Base-by-base conservation (phyloP, 2,329 filamentous ascomycete genomes). In the Colletotrichum sp. region DNA sequence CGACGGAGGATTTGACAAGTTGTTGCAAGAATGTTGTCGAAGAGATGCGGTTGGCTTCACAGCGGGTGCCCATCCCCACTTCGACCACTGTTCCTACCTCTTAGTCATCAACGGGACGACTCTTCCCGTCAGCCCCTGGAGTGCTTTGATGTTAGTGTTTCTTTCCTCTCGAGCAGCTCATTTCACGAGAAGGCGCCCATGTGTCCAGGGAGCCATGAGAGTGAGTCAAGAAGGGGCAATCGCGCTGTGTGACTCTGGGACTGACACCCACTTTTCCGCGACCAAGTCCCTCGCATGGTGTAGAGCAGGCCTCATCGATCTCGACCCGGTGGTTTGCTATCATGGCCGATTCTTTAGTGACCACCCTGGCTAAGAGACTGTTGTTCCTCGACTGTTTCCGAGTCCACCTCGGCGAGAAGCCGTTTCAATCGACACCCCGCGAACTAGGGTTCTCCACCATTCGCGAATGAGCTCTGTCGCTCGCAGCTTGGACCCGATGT, bases 401-500 rank as follows among this genome's bases (percentile, higher is more conserved):
- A 38, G 33, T 27, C 47, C 36, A 13, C 51, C 47, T 34, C 29
- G 36, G 38, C 34, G 21, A 51, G 29, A 21, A 38, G 36, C n/a
- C 59, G 66, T 73, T 73, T 65, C 66, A 70, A 65, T 51, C 27
- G 18, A 47, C 58, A 33, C 9, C 43, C 62, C 47, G 15, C 18
- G 36, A 62, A 63, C 59, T 24, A 51, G 36, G 70, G 36, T 43
- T 29, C 66, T 36, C 18, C 4, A 6, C 11, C 34, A n/a, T 18
- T 24, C 31, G 31, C 63, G 57, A 62, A 72, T 62, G 27, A 57
- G 27, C 21, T 71, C 27, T 34, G 29, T 21, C 27, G 34, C 55
- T 33, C 36, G 18, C 51, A 61, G 67, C 54, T 70, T 55, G 67
- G 61, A 43, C 67, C 61, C 67, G 27, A 29, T 70, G 66, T 70